Evolutionary conservation across 1,139 yeast genomes (phyloP), one percentile per base, ranked within the genome.

Genomic region (Petasospora fabianii): DNA sequence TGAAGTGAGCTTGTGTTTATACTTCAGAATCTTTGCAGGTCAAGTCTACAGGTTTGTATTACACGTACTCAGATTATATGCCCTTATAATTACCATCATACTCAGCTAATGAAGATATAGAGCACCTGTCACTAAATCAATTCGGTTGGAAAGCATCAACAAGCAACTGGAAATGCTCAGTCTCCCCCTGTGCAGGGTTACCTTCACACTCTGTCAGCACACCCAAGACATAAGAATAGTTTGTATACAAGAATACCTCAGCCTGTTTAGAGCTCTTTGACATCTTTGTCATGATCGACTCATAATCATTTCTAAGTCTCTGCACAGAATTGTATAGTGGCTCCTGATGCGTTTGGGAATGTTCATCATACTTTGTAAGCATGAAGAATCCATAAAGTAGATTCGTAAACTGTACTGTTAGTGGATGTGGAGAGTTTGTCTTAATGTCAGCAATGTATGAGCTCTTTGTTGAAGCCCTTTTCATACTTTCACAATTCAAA

Each of bases 351-450:
- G 61, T 59, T 38, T 61, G 62, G 7, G 57, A 50, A 13, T 53
- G 55, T 24, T 53, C 53, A 27, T 59, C 59, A 9, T 57, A 50
- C 14, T 53, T 47, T 5, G 82, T 71, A 20, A 90, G 64, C 36
- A 78, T 77, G 40, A 88, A 66, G 22, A 90, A 62, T 3, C 94
- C 94, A 52, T 79, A 73, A n/a, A 90, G 54, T 41, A 84, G 73
- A 43, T 78, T 80, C 1, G 94, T 81, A 62, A 87, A 84, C 42
- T 84, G 85, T 51, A 86, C 90, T 0, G 97, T 86, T 18, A 87
- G 64, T 48, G 58, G 86, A 68, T 65, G 88, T 52, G 79, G 92
- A 33, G 59, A 67, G 55, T 53, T 68, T 32, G 60, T 60, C 56
- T 56, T 59, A 8, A 56, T 46, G n/a, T 55, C 52, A 24, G 61